Percentiles rank a stretch among this genome's conserved stretches.
These are phyloP conservation scores for Bretziella fagacearum DNA, from an alignment of 2,329 filamentous ascomycete genomes.

Conservation along the genomic window DNA sequence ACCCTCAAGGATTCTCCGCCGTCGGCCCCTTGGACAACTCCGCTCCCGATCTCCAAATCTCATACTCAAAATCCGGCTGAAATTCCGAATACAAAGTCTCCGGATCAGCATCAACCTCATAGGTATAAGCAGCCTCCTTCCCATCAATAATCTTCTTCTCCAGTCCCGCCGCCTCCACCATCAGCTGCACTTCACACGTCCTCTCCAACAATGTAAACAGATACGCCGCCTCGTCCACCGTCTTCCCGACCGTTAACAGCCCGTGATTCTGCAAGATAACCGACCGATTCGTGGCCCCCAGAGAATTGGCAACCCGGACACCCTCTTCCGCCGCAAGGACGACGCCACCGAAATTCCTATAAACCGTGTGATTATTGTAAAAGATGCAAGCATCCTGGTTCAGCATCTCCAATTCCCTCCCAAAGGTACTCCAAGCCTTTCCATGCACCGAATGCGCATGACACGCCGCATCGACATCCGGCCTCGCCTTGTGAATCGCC, in stretches of 20 bases:
- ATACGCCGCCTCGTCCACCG: constrained; percentile 51
- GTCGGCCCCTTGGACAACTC: constrained; percentile 14
- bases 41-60: constrained; percentile 21
- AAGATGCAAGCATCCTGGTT: constrained; percentile 43
- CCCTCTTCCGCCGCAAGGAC: constrained; percentile 46
- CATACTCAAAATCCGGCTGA: constrained; percentile 23
- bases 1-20: background rate
- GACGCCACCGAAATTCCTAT: constrained; percentile 43
- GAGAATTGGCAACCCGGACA: constrained; percentile 35
- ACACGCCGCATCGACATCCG: constrained; percentile 43
- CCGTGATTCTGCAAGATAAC: constrained; percentile 49
- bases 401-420: constrained; percentile 40
- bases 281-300: constrained; percentile 34
- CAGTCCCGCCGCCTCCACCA: constrained; percentile 20
- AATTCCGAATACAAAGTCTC: constrained; percentile 22
- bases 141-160: constrained; percentile 21
- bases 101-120: constrained; percentile 20
- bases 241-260: constrained; percentile 42
- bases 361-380: constrained; percentile 40
- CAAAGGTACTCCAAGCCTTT: constrained; percentile 45
- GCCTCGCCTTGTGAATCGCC: constrained; percentile 41
- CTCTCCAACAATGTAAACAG: constrained; percentile 33
- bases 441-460: constrained; percentile 43
- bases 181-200: constrained; percentile 22
- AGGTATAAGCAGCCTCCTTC: constrained; percentile 26